These are phyloP conservation scores for Boletus tylopilopsis DNA, from an alignment of 768 basidiomycete genomes.

Conservation along the genomic window DNA sequence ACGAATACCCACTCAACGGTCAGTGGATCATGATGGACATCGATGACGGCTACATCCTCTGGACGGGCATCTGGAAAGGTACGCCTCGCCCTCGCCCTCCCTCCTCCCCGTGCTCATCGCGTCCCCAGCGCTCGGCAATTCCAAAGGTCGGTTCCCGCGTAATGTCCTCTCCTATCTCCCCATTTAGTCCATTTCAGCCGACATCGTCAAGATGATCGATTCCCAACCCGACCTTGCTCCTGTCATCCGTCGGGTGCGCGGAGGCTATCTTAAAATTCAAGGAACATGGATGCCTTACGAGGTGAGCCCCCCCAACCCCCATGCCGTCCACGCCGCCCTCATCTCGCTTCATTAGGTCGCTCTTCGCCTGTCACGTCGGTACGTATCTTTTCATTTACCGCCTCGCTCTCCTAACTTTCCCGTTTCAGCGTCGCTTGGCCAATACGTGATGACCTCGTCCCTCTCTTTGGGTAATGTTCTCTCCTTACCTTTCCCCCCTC, in stretches of 20 bases:
- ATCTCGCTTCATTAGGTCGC: constrained; percentile 55
- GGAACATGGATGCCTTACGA: constrained; percentile 95
- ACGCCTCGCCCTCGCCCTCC: constrained; percentile 7
- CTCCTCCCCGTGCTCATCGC: constrained; percentile 9
- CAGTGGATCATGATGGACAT: constrained; percentile 98
- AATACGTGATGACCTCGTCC: constrained; percentile 80
- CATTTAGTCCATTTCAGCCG: constrained; percentile 48
- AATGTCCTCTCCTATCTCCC: constrained; percentile 3
- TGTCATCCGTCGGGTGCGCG: constrained; percentile 78
- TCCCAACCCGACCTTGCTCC: constrained; percentile 84
- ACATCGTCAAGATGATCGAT: constrained; percentile 92
- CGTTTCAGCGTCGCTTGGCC: constrained; percentile 75
- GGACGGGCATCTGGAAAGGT: constrained; percentile 97
- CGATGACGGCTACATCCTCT: constrained; percentile 87
- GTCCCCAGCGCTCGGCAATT: constrained; percentile 70
- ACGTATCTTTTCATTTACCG: constrained; percentile 27
- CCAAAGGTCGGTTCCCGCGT: constrained; percentile 58
- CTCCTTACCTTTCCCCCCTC: neutral
- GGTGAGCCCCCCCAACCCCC: constrained; percentile 38
- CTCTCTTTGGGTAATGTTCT: constrained; percentile 74
- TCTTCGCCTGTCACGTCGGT: constrained; percentile 76
- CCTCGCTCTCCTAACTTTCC: constrained; percentile 10
- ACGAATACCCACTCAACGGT: constrained; percentile 84
- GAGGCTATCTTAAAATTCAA: constrained; percentile 88
- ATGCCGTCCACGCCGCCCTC: constrained; percentile 16